Evolutionary conservation across 805 yeast genomes (phyloP), one percentile per base, ranked within the genome.

Genomic region (Nakazawaea molendinolei): DNA sequence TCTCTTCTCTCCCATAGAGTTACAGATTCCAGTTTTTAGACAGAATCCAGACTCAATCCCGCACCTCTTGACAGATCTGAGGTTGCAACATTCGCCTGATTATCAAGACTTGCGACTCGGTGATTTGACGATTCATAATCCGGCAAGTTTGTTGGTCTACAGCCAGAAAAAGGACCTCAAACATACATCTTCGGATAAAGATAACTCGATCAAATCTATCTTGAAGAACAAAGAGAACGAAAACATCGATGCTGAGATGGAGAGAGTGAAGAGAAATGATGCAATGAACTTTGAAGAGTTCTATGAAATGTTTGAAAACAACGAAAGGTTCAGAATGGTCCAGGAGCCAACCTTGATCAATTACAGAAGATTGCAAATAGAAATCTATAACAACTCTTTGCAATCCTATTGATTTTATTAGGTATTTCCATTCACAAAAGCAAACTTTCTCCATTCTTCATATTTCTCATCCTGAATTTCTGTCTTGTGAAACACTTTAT

Each of bases 191-290:
- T n/a, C n/a, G n/a, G n/a, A n/a, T n/a, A n/a, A n/a, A n/a, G n/a
- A n/a, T 5, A 24, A 5, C 8, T 12, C 19, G 19, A 5, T 14
- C n/a, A 25, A n/a, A 9, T 53, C 68, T 6, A 63, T 63, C 13
- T 44, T 63, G 19, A 63, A 60, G 31, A 42, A 48, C 6, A 57
- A 36, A 34, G 40, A 38, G 7, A 61, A 63, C 31, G 36, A 33
- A n/a, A 53, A 52, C 26, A 58, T 52, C 8, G 45, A 43, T 16
- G 44, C 42, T 13, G 67, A 62, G 38, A 44, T 38, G 1, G 28
- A 39, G 6, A 46, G 55, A 35, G 64, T 60, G 1, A 42, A 40
- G 8, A 37, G 44, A 10, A 56, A 63, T 35, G 65, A 60, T 36
- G 45, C 39, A 9, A 55, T 59, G 6, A 56, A 48, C 12, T 40